phyloP scores from a whole-genome alignment of 768 basidiomycete species.

The Podaxis carcinomalis region DNA sequence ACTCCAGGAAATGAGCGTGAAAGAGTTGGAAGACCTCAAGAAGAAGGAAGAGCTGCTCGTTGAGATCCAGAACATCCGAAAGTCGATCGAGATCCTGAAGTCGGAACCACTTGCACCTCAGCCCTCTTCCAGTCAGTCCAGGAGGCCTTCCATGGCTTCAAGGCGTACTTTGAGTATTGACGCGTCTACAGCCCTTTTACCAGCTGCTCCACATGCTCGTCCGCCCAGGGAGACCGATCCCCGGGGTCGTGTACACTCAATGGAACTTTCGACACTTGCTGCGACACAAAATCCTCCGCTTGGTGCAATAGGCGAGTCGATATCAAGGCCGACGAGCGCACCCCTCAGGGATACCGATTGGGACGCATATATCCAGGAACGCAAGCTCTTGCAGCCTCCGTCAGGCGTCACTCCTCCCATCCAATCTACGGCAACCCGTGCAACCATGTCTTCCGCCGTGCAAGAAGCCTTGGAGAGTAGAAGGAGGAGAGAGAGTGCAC shows the following conservation, averaged over 20 bases:
- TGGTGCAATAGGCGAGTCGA: constrained; percentile 42
- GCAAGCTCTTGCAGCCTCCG: constrained; percentile 82
- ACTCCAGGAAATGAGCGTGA: constrained; percentile 23
- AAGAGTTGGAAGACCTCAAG: constrained; percentile 54
- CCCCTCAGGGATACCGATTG: constrained; percentile 78
- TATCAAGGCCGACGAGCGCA: constrained; percentile 66
- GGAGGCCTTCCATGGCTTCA: constrained; percentile 61
- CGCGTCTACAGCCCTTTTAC: constrained; percentile 46
- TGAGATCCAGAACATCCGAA: constrained; percentile 77
- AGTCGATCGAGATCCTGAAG: constrained; percentile 73
- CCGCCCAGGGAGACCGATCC: constrained; percentile 69
- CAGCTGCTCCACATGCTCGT: constrained; percentile 53
- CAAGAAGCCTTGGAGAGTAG: constrained; percentile 69
- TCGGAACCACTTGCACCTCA: constrained; percentile 69
- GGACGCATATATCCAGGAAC: constrained; percentile 82
- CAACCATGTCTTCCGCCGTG: constrained; percentile 67
- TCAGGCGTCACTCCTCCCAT: constrained; percentile 80
- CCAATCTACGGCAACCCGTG: constrained; percentile 47
- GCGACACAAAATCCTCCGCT: constrained; percentile 25
- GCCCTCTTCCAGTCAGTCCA: constrained; percentile 46
- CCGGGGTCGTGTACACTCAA: constrained; percentile 63
- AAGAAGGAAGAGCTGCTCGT: constrained; percentile 68
- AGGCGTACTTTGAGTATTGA: constrained; percentile 68
- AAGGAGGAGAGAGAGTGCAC: constrained; percentile 65
- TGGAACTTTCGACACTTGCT: constrained; percentile 51